These are phyloP conservation scores for Neofusicoccum sp. DNA, from an alignment of 2,329 filamentous ascomycete genomes.

Conservation along the genomic window DNA sequence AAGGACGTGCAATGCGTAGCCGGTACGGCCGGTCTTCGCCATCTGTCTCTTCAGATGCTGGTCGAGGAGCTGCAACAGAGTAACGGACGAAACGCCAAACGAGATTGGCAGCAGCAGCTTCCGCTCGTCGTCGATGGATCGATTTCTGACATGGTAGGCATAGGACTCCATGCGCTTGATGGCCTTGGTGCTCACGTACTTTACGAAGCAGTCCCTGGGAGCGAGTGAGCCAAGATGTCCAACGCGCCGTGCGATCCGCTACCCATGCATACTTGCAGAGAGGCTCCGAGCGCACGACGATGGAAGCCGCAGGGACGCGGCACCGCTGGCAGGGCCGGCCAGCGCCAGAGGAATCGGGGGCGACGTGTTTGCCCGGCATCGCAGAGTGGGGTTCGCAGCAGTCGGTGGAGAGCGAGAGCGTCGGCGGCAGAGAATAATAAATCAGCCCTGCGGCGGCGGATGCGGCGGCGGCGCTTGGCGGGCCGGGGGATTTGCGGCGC, in stretches of 20 bases:
- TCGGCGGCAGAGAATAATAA: not conserved
- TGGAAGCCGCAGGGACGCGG: slow-evolving; percentile 47
- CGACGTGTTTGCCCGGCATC: slow-evolving; percentile 35
- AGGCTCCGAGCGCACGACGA: slow-evolving; percentile 58
- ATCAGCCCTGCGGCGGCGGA: not conserved
- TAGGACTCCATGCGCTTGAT: slow-evolving; percentile 69
- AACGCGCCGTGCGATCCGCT: not conserved
- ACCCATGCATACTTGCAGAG: slow-evolving; percentile 55
- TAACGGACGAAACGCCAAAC: slow-evolving; percentile 76
- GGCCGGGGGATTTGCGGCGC: slow-evolving; percentile 13
- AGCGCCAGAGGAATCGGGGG: not conserved
- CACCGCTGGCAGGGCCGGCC: slow-evolving; percentile 56
- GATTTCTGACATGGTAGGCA: slow-evolving; percentile 53
- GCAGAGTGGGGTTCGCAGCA: not conserved
- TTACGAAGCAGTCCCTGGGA: slow-evolving; percentile 68
- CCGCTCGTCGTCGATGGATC: slow-evolving; percentile 43
- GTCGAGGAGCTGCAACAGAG: slow-evolving; percentile 73
- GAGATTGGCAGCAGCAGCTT: slow-evolving; percentile 77
- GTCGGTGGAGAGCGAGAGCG: not conserved
- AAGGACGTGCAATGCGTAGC: slow-evolving; percentile 64
- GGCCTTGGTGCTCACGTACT: slow-evolving; percentile 75
- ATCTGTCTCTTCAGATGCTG: slow-evolving; percentile 65
- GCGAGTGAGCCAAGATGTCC: not conserved
- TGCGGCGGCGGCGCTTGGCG: not conserved
- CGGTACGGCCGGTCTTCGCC: slow-evolving; percentile 61